These are phyloP conservation scores for Thielaviopsis populi DNA, from an alignment of 2,329 filamentous ascomycete genomes.

Conservation along the genomic window DNA sequence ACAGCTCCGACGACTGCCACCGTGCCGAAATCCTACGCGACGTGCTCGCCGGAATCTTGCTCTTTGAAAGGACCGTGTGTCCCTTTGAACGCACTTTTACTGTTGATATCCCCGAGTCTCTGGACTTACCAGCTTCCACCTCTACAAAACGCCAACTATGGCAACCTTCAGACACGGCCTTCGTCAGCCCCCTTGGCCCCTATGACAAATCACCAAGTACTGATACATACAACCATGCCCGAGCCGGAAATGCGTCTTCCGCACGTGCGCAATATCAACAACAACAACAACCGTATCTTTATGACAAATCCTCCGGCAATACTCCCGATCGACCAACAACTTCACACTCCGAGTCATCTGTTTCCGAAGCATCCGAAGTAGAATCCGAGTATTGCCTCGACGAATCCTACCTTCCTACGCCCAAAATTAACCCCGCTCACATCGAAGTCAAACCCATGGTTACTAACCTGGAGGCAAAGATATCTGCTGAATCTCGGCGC, in stretches of 20 bases:
- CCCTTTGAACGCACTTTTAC: conserved; percentile 69
- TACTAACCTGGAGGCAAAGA: conserved; percentile 13
- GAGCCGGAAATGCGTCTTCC: not conserved
- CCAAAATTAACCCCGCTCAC: conserved; percentile 5
- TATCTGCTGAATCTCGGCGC: conserved; percentile 14
- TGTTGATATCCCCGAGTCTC: conserved; percentile 55
- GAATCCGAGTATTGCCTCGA: conserved; percentile 14
- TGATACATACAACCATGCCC: not conserved
- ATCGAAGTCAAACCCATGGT: conserved; percentile 10
- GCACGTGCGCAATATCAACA: not conserved
- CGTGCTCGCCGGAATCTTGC: conserved; percentile 56
- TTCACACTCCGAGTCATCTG: conserved; percentile 15
- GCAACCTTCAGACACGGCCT: conserved; percentile 10
- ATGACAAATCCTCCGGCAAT: not conserved
- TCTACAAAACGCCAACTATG: conserved; percentile 4
- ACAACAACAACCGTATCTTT: not conserved
- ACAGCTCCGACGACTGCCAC: conserved; percentile 41
- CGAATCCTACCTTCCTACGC: conserved; percentile 13
- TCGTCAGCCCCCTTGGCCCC: conserved; percentile 13
- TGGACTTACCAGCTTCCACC: conserved; percentile 21
- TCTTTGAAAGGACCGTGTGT: conserved; percentile 77
- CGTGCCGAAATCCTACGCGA: conserved; percentile 52
- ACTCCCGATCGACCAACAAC: conserved; percentile 12
- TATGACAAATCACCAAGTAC: conserved; percentile 13
- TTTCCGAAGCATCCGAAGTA: conserved; percentile 13